Base-by-base conservation (phyloP, 345 rosid genomes). In the Jatropha curcas region DNA sequence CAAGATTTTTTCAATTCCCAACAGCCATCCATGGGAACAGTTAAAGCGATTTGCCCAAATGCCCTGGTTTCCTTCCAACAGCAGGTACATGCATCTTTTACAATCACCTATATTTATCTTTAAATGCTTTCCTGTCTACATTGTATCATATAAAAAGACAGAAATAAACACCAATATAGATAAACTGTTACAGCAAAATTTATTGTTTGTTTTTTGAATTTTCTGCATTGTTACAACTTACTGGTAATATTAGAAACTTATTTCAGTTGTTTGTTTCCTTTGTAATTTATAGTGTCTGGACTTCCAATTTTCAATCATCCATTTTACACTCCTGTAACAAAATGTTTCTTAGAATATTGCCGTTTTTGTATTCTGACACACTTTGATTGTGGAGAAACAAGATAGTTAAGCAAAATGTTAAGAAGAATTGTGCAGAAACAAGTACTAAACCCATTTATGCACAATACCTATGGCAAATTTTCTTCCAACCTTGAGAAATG, bases 21-120 rank as follows among this genome's bases (percentile, higher is more conserved):
- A 53, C 88, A 74, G 80, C 98, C 92, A 62, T 81, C 69, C 43
- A 22, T 81, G 70, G 90, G 82, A 70, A 79, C 89, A 20, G 62
- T 91, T 71, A 86, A 82, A 74, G 85, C 84, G 37, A 78, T 91
- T 68, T 85, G 91, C 82, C 99, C 97, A 35, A 80, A 74, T 37
- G 84, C 84, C 67, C 76, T 79, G 33, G 35, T 95, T 78, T 95
- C 98, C 71, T 73, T 95, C 73, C 99, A 91, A 79, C 99, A 95
- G 75, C 99, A 92, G 97, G 98, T 92, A 83, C 57, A n/a, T 24
- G 16, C 57, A 57, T 66, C 62, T 51, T 41, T 60, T 51, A 20
- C 65, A 33, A 27, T 68, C 68, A 7, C 45, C 37, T 24, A 16
- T 63, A n/a, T 68, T 50, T 60, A 39, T 43, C 39, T 51, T 28